Conservation (phyloP, 2,329 filamentous ascomycete genomes). For the Aquanectria penicillioides region DNA sequence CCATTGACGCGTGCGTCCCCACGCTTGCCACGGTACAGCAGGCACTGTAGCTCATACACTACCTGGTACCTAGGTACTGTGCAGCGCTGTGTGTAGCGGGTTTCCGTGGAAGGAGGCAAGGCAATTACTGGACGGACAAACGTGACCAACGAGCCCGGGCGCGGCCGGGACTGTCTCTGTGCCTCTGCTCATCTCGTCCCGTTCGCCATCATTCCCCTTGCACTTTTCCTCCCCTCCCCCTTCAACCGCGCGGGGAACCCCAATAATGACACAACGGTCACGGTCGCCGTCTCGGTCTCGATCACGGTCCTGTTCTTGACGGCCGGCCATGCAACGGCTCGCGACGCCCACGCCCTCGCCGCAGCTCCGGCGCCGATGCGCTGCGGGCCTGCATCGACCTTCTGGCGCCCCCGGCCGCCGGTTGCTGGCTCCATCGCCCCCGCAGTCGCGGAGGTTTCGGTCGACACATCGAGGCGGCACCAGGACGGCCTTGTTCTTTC, state of each 20-base stretch:
- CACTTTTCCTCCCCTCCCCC: not conserved
- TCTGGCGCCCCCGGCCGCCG: slow-evolving; percentile 20
- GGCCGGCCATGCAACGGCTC: slow-evolving; percentile 47
- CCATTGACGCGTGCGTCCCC: no score
- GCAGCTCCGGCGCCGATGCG: slow-evolving; percentile 42
- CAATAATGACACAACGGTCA: no score
- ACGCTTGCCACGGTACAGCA: no score
- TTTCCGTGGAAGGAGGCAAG: not conserved
- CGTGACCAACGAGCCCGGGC: slow-evolving; percentile 30
- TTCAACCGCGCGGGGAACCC: slow-evolving; percentile 8
- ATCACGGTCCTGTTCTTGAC: slow-evolving; percentile 34
- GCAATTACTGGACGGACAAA: slow-evolving; percentile 10
- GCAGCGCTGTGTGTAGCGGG: no score
- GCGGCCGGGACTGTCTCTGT: slow-evolving; percentile 25
- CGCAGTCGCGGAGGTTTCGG: slow-evolving; percentile 36
- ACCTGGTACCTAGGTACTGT: no score
- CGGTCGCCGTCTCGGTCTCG: slow-evolving; percentile 35
- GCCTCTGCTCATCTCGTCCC: slow-evolving; percentile 14
- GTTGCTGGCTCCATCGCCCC: slow-evolving; percentile 13
- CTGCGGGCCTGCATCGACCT: slow-evolving; percentile 27
- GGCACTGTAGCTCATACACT: no score
- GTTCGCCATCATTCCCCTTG: not conserved
- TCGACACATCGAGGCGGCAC: slow-evolving; percentile 51
- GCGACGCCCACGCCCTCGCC: slow-evolving; percentile 36
- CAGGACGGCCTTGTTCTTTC: slow-evolving; percentile 69